These are phyloP conservation scores for Penicillium antarcticum DNA, from an alignment of 495 filamentous ascomycete genomes.

Conservation along the genomic window DNA sequence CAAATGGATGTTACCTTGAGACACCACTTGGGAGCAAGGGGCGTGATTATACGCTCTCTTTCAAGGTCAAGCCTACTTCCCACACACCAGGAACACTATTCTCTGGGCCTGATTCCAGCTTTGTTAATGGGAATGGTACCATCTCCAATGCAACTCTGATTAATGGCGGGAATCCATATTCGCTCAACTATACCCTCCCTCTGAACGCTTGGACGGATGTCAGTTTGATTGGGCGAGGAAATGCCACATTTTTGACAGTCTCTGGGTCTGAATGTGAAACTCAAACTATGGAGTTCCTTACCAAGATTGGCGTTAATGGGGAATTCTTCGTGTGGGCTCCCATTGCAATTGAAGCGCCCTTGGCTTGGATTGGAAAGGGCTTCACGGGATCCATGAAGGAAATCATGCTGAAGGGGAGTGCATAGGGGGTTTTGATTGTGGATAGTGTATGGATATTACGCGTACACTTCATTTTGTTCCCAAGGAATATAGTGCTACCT, in stretches of 20 bases:
- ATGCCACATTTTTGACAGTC: conserved; percentile 36
- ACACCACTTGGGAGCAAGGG: conserved; percentile 48
- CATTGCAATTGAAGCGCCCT: conserved; percentile 49
- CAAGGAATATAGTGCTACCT: too few relatives aligned
- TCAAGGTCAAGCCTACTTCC: conserved; percentile 31
- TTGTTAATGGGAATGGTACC: conserved; percentile 31
- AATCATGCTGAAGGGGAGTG: conserved; percentile 10
- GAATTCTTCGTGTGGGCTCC: conserved; percentile 38
- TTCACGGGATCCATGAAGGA: conserved; percentile 24
- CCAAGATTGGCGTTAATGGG: conserved; percentile 41
- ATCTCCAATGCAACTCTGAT: conserved; percentile 43
- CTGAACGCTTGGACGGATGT: conserved; percentile 37
- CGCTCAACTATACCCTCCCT: conserved; percentile 42
- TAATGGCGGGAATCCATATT: conserved; percentile 42
- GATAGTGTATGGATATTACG: too few relatives aligned
- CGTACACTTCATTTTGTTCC: too few relatives aligned
- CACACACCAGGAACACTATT: conserved; percentile 31
- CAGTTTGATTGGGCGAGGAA: conserved; percentile 36
- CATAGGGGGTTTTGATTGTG: neutral
- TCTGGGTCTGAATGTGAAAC: conserved; percentile 4
- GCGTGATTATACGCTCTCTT: conserved; percentile 46
- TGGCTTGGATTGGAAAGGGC: conserved; percentile 37
- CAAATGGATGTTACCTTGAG: conserved; percentile 28
- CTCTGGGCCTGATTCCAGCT: conserved; percentile 42
- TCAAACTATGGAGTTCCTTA: conserved; percentile 36